Percentiles rank a stretch among this genome's conserved stretches.
phyloP scores from a whole-genome alignment of 2,329 filamentous ascomycete species.

The Ophiostoma sp. region DNA sequence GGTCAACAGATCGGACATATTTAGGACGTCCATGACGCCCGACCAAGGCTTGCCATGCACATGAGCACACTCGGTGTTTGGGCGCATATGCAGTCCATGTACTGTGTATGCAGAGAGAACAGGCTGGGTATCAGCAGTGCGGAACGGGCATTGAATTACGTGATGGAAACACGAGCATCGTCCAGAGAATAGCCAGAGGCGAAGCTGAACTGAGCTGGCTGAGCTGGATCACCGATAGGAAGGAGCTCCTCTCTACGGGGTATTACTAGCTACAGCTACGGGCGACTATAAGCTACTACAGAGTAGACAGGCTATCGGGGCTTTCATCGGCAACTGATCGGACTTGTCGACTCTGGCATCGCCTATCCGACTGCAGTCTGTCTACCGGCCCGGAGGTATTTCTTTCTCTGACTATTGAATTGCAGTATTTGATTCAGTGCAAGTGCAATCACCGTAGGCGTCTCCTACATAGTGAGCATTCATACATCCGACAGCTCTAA shows the following conservation, averaged over 20 bases:
- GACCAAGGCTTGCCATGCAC: background rate
- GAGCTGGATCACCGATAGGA: background rate
- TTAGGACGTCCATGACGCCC: background rate
- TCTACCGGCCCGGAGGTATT: slow-evolving; percentile 1
- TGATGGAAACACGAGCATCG: background rate
- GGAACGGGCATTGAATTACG: background rate
- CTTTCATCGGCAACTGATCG: slow-evolving; percentile 10
- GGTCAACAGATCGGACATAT: slow-evolving; percentile 1
- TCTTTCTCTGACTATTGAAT: background rate
- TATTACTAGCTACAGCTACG: background rate
- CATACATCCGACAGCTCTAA: background rate
- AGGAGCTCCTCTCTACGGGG: background rate
- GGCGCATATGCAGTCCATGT: background rate
- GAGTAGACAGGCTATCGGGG: background rate
- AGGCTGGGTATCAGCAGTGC: too few relatives aligned
- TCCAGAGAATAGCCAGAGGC: background rate
- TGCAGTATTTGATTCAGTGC: background rate
- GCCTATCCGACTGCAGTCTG: background rate
- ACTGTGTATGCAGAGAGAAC: too few relatives aligned
- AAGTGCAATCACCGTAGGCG: background rate
- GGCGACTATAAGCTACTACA: too few relatives aligned
- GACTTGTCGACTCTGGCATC: background rate
- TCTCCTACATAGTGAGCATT: background rate
- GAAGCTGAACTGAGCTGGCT: background rate
- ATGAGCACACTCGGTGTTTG: too few relatives aligned